A percentile compares a stretch with the other conserved stretches of the same genome.
These are phyloP conservation scores for Ceratopteris richardii DNA, from an alignment of 75 land plant species.

Conservation along the genomic window DNA sequence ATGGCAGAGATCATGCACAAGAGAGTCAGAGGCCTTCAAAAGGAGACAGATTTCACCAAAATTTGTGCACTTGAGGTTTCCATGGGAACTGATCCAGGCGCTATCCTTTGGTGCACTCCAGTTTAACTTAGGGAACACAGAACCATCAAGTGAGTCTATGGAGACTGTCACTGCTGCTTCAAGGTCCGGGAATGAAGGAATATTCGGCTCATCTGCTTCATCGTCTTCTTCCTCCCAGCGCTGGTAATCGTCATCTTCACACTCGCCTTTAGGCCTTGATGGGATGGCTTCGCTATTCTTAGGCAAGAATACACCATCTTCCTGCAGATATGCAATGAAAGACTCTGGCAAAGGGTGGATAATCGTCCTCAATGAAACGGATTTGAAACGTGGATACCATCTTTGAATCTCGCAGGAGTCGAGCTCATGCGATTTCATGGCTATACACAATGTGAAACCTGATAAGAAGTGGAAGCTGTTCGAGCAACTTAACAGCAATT, in stretches of 20 bases:
- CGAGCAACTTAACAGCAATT: too few relatives aligned
- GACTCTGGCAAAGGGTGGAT: conserved; percentile 65
- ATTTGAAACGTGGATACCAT: conserved; percentile 79
- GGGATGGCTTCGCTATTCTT: conserved; percentile 60
- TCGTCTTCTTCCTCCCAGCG: conserved; percentile 56
- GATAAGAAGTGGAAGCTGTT: too few relatives aligned
- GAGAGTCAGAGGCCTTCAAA: conserved; percentile 59
- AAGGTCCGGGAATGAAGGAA: conserved; percentile 68
- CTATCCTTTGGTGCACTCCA: conserved; percentile 94
- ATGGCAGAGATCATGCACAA: conserved; percentile 70
- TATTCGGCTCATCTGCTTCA: background rate
- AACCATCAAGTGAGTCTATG: conserved; percentile 62
- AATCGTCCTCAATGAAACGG: conserved; percentile 47
- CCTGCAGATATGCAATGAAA: conserved; percentile 58
- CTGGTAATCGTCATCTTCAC: conserved; percentile 29
- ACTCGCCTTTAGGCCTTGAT: conserved; percentile 28
- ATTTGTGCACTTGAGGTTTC: conserved; percentile 54
- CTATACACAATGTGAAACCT: too few relatives aligned
- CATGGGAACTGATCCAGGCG: conserved; percentile 67
- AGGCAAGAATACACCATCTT: conserved; percentile 57
- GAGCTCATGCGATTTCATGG: conserved; percentile 62
- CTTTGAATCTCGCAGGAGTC: conserved; percentile 73
- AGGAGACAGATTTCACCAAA: conserved; percentile 70
- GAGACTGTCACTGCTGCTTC: conserved; percentile 41
- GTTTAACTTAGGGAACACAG: conserved; percentile 81